Conservation (phyloP, 768 basidiomycete species). For the Kwoniella sp. region DNA sequence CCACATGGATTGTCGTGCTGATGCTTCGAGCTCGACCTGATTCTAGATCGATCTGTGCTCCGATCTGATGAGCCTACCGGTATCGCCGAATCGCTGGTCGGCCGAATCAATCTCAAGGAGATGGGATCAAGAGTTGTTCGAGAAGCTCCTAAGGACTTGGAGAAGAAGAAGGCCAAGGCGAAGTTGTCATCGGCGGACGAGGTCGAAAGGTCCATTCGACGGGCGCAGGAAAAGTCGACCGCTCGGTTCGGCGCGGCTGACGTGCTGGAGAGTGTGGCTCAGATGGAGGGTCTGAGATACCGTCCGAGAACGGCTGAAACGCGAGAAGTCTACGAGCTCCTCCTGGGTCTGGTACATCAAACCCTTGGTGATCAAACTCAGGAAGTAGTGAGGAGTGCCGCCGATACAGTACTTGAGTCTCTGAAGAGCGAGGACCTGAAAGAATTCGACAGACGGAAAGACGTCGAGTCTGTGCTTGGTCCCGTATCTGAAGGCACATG, state of each 20-base stretch:
- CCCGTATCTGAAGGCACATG: constrained; percentile 72
- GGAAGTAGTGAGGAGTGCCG: constrained; percentile 90
- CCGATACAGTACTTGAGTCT: constrained; percentile 85
- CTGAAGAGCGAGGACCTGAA: constrained; percentile 86
- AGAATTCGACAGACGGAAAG: constrained; percentile 97
- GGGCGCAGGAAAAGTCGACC: constrained; percentile 62
- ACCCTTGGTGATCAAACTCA: constrained; percentile 92
- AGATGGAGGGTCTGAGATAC: constrained; percentile 89
- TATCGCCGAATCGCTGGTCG: constrained; percentile 87
- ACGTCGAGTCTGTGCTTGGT: constrained; percentile 77
- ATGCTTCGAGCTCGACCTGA: background rate
- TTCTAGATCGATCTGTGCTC: constrained; percentile 58
- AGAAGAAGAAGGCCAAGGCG: constrained; percentile 91
- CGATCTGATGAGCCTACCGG: constrained; percentile 97
- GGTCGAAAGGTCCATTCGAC: constrained; percentile 58
- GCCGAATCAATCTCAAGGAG: constrained; percentile 81
- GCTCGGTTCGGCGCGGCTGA: constrained; percentile 70
- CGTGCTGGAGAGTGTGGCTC: constrained; percentile 90
- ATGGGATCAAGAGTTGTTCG: constrained; percentile 92
- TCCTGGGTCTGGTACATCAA: constrained; percentile 78
- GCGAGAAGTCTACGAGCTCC: constrained; percentile 88
- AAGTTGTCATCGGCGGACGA: constrained; percentile 50
- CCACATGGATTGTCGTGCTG: constrained; percentile 3
- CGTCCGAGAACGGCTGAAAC: constrained; percentile 93
- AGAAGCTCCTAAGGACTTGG: constrained; percentile 79